These are phyloP conservation scores for Trypanosoma cruzi DNA, from an alignment of 208 protist genomes.

Conservation along the genomic window DNA sequence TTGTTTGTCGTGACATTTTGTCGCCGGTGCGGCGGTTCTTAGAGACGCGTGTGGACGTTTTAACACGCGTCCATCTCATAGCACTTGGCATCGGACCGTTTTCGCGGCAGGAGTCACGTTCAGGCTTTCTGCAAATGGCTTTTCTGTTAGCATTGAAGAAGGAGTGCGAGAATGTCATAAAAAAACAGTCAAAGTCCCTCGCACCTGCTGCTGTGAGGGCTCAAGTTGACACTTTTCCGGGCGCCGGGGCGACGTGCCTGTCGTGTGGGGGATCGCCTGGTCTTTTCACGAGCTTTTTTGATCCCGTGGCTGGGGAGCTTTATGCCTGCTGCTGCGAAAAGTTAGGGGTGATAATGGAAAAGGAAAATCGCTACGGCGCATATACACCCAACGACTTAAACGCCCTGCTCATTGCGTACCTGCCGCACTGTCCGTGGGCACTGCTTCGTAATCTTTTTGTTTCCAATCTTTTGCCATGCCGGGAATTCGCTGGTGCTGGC, in stretches of 20 bases:
- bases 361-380: conserved; percentile 41
- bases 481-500: background rate
- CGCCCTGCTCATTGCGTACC: conserved; percentile 52
- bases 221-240: background rate
- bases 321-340: conserved; percentile 44
- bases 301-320: conserved; percentile 26
- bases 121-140: conserved; percentile 62
- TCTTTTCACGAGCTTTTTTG: conserved; percentile 32
- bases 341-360: conserved; percentile 43
- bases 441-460: conserved; percentile 63
- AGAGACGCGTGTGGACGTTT: background rate
- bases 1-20: conserved; percentile 23
- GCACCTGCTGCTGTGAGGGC: background rate
- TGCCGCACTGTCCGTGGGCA: conserved; percentile 67
- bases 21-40: conserved; percentile 21
- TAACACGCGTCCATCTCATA: conserved; percentile 31
- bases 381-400: conserved; percentile 28
- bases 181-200: background rate
- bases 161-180: conserved; percentile 16
- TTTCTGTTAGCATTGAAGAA: conserved; percentile 38
- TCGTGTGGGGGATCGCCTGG: background rate
- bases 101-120: conserved; percentile 31
- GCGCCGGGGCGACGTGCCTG: too few species aligned
- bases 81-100: conserved; percentile 63
- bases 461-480: conserved; percentile 32